Conservation (phyloP, 2,329 filamentous ascomycete species). For the Karstenula rhodostoma region DNA sequence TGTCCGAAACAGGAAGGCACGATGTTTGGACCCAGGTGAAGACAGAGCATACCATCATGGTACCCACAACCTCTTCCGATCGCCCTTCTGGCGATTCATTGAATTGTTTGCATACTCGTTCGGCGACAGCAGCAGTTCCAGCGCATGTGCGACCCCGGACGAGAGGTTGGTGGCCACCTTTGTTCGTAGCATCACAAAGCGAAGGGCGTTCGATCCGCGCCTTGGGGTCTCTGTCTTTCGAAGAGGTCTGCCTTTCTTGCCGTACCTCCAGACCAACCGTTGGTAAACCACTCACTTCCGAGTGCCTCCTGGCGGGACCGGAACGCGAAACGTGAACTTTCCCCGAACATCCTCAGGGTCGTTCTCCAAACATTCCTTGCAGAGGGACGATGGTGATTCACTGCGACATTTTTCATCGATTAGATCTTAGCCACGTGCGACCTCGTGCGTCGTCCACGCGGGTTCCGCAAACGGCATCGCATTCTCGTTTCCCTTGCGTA, state of each 20-base stretch:
- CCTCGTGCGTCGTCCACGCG: not conserved
- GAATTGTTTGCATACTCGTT: not conserved
- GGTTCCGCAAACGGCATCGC: constrained; percentile 1
- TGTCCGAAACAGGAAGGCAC: not conserved
- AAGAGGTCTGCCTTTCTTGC: not conserved
- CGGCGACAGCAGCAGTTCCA: not conserved
- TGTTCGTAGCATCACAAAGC: not conserved
- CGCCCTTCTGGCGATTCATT: not conserved
- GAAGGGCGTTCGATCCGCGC: not conserved
- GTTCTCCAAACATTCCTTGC: not conserved
- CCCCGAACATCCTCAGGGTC: not conserved
- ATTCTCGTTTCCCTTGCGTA: not conserved
- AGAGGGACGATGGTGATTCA: not conserved
- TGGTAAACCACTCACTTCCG: not conserved
- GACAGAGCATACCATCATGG: not conserved
- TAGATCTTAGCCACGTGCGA: not conserved
- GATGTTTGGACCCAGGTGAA: not conserved
- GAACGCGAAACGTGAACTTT: not conserved
- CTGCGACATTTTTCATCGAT: not conserved
- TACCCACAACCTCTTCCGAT: not conserved
- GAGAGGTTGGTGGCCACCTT: not conserved
- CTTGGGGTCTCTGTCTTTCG: not conserved
- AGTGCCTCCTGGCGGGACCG: not conserved
- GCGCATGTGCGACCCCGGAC: not conserved
- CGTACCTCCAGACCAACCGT: not conserved